These are phyloP conservation scores for Begonia masoniana DNA, from an alignment of 306 rosid genomes.

Conservation along the genomic window DNA sequence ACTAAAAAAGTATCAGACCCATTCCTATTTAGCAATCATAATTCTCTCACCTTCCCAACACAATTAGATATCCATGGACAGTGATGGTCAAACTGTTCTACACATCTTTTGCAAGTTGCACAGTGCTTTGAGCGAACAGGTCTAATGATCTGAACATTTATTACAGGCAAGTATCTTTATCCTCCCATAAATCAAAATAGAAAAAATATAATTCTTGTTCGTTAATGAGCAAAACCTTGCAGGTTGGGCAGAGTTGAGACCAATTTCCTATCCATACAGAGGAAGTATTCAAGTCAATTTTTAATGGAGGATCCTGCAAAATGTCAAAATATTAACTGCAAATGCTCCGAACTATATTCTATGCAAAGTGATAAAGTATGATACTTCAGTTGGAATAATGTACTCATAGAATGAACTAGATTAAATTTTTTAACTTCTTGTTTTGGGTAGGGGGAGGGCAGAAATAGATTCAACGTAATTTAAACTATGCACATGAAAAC, in stretches of 20 bases:
- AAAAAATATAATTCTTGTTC: background rate
- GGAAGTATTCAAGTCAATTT: conserved; percentile 63
- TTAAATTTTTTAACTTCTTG: no score
- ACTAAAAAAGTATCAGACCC: background rate
- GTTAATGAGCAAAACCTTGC: conserved; percentile 60
- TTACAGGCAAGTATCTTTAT: conserved; percentile 2
- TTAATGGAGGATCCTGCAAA: conserved; percentile 72
- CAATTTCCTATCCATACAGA: conserved; percentile 84
- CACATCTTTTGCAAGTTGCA: conserved; percentile 81
- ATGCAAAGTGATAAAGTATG: no score
- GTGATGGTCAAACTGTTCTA: conserved; percentile 96
- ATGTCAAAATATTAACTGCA: conserved; percentile 6
- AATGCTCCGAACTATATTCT: no score
- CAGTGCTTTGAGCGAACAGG: conserved; percentile 96
- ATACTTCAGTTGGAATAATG: no score
- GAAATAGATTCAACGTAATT: no score
- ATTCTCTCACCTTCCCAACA: conserved; percentile 74
- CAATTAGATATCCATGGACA: conserved; percentile 99
- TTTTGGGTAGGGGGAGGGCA: no score
- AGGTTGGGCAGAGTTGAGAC: conserved; percentile 97
- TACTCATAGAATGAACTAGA: no score
- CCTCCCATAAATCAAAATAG: conserved; percentile 1
- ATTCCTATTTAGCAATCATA: conserved; percentile 5
- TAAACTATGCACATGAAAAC: no score
- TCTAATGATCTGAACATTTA: conserved; percentile 59